Conservation (phyloP, 768 basidiomycete species). For the Trametes sanguinea region DNA sequence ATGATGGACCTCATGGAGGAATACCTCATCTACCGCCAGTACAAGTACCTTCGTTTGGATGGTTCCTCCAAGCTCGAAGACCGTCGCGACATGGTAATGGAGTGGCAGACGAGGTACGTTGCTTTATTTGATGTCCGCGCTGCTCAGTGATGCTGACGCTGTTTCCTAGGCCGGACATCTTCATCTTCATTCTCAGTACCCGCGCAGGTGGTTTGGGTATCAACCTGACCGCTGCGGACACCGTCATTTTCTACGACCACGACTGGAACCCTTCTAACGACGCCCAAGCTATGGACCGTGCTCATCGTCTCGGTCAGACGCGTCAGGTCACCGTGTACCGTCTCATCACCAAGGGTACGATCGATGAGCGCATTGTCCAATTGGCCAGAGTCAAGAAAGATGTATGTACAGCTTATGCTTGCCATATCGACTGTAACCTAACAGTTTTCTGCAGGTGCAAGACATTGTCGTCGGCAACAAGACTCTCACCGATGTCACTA, state of each 20-base stretch:
- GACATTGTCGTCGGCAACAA: conserved; percentile 99
- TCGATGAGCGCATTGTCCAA: conserved; percentile 96
- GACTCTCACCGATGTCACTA: conserved; percentile 88
- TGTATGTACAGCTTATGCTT: conserved; percentile 45
- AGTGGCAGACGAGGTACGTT: conserved; percentile 92
- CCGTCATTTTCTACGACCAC: conserved; percentile 93
- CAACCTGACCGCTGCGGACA: conserved; percentile 94
- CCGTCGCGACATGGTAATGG: conserved; percentile 97
- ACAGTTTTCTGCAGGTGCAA: conserved; percentile 71
- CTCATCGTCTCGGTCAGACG: conserved; percentile 94
- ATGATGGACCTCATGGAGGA: conserved; percentile 99
- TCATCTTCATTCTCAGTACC: conserved; percentile 88
- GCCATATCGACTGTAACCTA: conserved; percentile 10
- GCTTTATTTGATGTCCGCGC: no score
- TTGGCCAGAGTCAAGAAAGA: conserved; percentile 97
- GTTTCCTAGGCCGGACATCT: conserved; percentile 72
- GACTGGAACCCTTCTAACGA: conserved; percentile 98
- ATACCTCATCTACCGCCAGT: conserved; percentile 94
- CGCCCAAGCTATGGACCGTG: conserved; percentile 98
- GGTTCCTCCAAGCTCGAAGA: conserved; percentile 95
- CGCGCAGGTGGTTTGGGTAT: conserved; percentile 96
- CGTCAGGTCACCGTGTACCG: conserved; percentile 97
- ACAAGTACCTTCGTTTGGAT: conserved; percentile 91
- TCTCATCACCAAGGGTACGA: conserved; percentile 89
- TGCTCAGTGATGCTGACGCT: neutral